Conservation (phyloP, 331 rosid species). For the Saraca asoca region DNA sequence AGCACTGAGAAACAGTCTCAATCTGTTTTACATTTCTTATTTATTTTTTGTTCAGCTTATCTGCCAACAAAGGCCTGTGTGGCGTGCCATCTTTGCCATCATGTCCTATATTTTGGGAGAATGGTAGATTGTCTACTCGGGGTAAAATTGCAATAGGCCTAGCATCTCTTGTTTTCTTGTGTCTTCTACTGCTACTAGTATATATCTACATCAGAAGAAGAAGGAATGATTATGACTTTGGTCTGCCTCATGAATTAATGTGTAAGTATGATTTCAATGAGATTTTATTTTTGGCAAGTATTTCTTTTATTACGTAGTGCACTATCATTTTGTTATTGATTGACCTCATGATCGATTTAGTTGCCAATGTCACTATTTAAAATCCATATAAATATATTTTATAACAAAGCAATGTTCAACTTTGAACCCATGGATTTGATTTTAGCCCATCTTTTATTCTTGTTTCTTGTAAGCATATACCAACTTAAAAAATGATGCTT, state of each 20-base stretch:
- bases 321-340: neutral
- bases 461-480: no score
- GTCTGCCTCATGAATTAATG: constrained; percentile 80
- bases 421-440: neutral
- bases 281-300: constrained; percentile 26
- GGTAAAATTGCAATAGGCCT: constrained; percentile 81
- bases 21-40: neutral
- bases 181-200: constrained; percentile 52
- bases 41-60: constrained; percentile 56
- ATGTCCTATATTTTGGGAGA: constrained; percentile 87
- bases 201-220: constrained; percentile 76
- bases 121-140: constrained; percentile 65
- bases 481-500: no score
- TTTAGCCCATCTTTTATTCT: no score
- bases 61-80: constrained; percentile 80
- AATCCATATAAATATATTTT: neutral
- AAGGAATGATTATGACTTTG: constrained; percentile 84
- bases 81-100: constrained; percentile 76
- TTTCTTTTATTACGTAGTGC: neutral
- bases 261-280: constrained; percentile 57
- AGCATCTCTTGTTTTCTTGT: constrained; percentile 57
- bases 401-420: neutral
- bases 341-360: neutral
- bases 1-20: constrained; percentile 16
- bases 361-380: neutral